Evolutionary conservation across 768 basidiomycete genomes (phyloP), one percentile per base, ranked within the genome.

Genomic region (Kwoniella newhampshirensis): DNA sequence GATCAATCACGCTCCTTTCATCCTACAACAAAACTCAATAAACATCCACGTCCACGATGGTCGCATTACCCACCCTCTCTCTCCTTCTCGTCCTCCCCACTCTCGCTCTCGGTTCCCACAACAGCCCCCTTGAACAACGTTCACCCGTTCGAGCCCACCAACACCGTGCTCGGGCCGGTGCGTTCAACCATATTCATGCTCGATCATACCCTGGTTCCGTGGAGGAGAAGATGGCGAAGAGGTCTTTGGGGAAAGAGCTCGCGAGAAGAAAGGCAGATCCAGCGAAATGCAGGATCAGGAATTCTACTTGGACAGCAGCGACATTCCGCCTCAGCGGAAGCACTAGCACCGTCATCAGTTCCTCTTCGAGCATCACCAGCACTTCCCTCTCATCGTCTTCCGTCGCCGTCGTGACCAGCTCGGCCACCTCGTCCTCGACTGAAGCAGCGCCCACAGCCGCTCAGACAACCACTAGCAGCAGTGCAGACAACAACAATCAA

Each of bases 151-250:
- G 56, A 46, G 8, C 7, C 40, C 56, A 58, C 23, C 27, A 46
- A 18, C 50, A 58, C 27, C 56, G 50, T 27, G 56, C 43, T 37
- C 28, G 56, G 9, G 46, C 46, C 25, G 46, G 46, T 17, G 56
- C 56, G 1, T 21, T 50, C 9, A 23, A 41, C 30, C 28, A 50
- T 17, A 40, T 6, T 17, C 30, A 35, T 51, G 23, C 43, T 58
- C 26, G 56, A 27, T 26, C 41, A 18, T 48, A 51, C 21, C 18
- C 32, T 26, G 56, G 47, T 13, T 42, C 49, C n/a, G 49, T 59
- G 44, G 57, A 59, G 45, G 49, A 59, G 23, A 52, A 53, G 40
- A 52, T 59, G 57, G 57, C 57, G 6, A 46, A 46, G 20, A 39
- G 44, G 26, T 13, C 37, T 12, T 18, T 37, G 9, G 35, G 44